Evolutionary conservation across 2,329 filamentous ascomycete genomes (phyloP).

Genomic region (Fusarium citri): DNA sequence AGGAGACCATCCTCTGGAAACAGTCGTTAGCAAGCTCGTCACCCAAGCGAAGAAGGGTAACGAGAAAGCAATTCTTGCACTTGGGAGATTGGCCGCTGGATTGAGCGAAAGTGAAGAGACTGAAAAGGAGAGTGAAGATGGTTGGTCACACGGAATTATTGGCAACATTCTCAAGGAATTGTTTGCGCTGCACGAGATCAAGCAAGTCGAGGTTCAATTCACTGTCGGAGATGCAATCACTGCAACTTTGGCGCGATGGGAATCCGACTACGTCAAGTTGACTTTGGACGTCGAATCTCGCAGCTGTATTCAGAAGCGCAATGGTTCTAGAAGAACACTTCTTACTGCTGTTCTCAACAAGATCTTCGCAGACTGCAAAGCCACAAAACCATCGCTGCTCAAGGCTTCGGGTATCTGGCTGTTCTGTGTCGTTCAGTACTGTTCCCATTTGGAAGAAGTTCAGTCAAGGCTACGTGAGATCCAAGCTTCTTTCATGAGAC

Average conservation of each 20-base stretch:
- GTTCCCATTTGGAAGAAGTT: slow-evolving; percentile 80
- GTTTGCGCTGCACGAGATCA: slow-evolving; percentile 83
- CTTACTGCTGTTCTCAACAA: slow-evolving; percentile 73
- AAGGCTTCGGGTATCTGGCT: slow-evolving; percentile 97
- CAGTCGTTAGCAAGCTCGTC: slow-evolving; percentile 72
- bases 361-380: slow-evolving; percentile 80
- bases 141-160: slow-evolving; percentile 56
- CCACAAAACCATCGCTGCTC: slow-evolving; percentile 87
- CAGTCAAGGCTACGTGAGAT: slow-evolving; percentile 80
- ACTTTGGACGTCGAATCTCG: slow-evolving; percentile 78
- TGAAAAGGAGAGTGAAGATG: slow-evolving; percentile 28
- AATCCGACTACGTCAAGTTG: slow-evolving; percentile 80
- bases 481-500: slow-evolving; percentile 87
- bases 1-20: slow-evolving; percentile 49
- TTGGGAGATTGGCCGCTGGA: slow-evolving; percentile 81
- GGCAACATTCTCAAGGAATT: slow-evolving; percentile 73
- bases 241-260: slow-evolving; percentile 82
- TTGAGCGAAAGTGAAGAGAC: slow-evolving; percentile 55
- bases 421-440: slow-evolving; percentile 90
- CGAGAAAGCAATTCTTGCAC: slow-evolving; percentile 81
- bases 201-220: slow-evolving; percentile 89
- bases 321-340: slow-evolving; percentile 55
- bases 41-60: slow-evolving; percentile 81
- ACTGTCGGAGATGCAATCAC: slow-evolving; percentile 89
- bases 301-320: slow-evolving; percentile 48